Conservation (phyloP, 1,139 yeast species). For the Blastobotrys raffinosifermentans region DNA sequence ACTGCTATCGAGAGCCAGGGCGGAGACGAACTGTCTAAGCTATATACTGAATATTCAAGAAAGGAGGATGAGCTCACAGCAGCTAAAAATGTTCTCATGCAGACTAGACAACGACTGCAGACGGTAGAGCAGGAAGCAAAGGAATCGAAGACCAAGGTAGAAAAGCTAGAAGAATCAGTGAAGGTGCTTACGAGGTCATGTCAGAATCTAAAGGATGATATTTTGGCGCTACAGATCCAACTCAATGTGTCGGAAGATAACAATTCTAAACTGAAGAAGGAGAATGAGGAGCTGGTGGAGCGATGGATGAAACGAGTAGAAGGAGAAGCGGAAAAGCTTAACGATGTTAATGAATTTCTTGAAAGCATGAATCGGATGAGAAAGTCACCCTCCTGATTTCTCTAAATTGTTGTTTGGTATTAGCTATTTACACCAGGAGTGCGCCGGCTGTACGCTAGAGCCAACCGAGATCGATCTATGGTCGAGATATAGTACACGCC, state of each 20-base stretch:
- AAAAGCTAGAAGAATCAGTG: slow-evolving; percentile 18
- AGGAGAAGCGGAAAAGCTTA: slow-evolving; percentile 54
- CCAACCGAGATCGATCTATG: slow-evolving; percentile 38
- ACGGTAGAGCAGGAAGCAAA: slow-evolving; percentile 5
- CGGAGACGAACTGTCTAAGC: slow-evolving; percentile 18
- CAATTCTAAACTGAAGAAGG: slow-evolving; percentile 38
- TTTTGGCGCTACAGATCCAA: slow-evolving; percentile 64
- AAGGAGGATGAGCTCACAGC: slow-evolving; percentile 15
- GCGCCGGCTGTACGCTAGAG: background rate
- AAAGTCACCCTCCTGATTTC: background rate
- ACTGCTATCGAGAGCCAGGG: slow-evolving; percentile 1
- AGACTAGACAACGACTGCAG: slow-evolving; percentile 7
- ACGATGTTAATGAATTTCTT: slow-evolving; percentile 47
- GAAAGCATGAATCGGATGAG: slow-evolving; percentile 8
- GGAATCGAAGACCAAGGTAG: slow-evolving; percentile 8
- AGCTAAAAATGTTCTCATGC: slow-evolving; percentile 7
- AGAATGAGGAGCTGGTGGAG: slow-evolving; percentile 48
- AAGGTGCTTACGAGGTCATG: slow-evolving; percentile 38
- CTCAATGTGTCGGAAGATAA: slow-evolving; percentile 52
- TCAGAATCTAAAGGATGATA: slow-evolving; percentile 64
- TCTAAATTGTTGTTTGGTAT: background rate
- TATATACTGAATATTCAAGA: slow-evolving; percentile 20
- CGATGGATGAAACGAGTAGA: slow-evolving; percentile 58
- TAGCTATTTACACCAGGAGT: background rate
- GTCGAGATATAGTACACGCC: slow-evolving; percentile 78